Conservation (phyloP, 352 stramenopile species). For the Phytophthora hybrid region DNA sequence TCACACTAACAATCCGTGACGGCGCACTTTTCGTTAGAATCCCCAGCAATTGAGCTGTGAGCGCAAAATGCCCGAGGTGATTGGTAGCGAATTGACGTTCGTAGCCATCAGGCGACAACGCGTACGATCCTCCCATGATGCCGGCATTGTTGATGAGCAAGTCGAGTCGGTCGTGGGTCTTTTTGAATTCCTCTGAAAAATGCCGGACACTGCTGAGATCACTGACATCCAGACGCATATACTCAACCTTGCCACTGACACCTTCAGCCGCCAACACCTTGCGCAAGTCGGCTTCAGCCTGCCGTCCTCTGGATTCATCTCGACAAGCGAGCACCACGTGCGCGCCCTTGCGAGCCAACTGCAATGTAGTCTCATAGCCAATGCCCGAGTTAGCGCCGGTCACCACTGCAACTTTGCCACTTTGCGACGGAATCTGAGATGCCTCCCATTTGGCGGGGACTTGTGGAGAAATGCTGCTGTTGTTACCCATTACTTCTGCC, state of each 20-base stretch:
- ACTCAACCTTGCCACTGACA: conserved; percentile 34
- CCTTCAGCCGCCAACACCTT: not conserved
- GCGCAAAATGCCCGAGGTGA: conserved; percentile 57
- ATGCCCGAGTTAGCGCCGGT: conserved; percentile 50
- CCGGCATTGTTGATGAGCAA: conserved; percentile 70
- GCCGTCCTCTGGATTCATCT: conserved; percentile 20
- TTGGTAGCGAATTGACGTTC: conserved; percentile 66
- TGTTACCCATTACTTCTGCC: no score
- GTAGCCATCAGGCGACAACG: conserved; percentile 41
- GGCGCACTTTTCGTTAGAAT: conserved; percentile 22
- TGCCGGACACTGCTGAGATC: conserved; percentile 39
- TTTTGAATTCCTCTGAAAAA: conserved; percentile 39
- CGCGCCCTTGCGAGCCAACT: conserved; percentile 38
- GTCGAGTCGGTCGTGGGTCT: conserved; percentile 37
- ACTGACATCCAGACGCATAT: conserved; percentile 53
- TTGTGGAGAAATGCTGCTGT: not conserved
- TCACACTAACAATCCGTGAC: conserved; percentile 45
- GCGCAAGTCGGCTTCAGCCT: conserved; percentile 12
- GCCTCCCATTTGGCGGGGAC: conserved; percentile 26
- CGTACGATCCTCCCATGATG: conserved; percentile 41
- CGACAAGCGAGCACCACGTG: conserved; percentile 49
- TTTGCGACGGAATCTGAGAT: conserved; percentile 33
- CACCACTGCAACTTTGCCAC: conserved; percentile 45
- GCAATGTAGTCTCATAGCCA: conserved; percentile 39
- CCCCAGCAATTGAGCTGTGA: conserved; percentile 46